Base-by-base conservation (phyloP, 257 asterid species). In the Asclepias syriaca region DNA sequence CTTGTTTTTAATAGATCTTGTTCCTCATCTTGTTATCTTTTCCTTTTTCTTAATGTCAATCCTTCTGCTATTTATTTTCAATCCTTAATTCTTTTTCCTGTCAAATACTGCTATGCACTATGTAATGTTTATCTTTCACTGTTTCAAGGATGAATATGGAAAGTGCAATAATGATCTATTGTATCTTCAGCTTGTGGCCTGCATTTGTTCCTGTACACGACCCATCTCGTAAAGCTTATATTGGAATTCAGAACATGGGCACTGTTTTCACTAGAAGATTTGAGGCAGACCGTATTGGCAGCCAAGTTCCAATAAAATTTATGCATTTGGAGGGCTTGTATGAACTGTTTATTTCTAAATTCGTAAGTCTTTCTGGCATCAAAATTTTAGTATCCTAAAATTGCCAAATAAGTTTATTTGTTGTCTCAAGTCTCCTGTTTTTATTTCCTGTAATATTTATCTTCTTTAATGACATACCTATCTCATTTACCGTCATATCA, bases 181-280 rank as follows among this genome's bases (percentile, higher is more conserved):
- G 71, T 58, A 22, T 57, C 73, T 88, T 89, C 95, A 95, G 99
- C 85, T 78, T 87, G 80, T 88, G 96, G 98, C 98, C 99, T 72
- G 98, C 98, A 68, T 95, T 95, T 90, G 99, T 95, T 76, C 99
- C 99, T n/a, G 98, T 92, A 77, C 98, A 95, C 54, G 97, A 87
- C 80, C 96, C 99, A 75, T 89, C 98, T 6, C 97, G 98, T 68
- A 88, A 81, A 84, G 93, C 99, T 74, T 92, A 87, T 77, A 95
- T 95, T 68, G 99, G 99, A 60, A 92, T 95, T 77, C 99, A 95
- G 85, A 95, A 86, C 80, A 90, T 88, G 96, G 99, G 97, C 79
- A 92, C 98, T 32, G 87, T 90, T 84, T 90, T 89, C 75, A 95
- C 99, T 53, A 87, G 93, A 86, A 87, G 98, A 74, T 95, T 95